Conservation (phyloP, 1,139 yeast species). For the Pneumocystis sp. region DNA sequence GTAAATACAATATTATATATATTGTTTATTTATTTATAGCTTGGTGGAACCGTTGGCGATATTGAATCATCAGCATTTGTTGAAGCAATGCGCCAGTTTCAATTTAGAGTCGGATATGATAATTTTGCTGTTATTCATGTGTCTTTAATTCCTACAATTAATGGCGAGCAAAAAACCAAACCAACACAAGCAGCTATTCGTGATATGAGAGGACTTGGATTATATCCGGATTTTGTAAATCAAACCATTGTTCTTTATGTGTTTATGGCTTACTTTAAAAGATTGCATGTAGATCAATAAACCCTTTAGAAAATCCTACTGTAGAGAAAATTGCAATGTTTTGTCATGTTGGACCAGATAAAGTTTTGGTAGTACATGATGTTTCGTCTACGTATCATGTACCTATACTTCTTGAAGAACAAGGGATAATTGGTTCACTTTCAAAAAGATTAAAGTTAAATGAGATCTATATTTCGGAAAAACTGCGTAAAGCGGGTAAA, state of each 20-base stretch:
- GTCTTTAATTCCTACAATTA: constrained; percentile 90
- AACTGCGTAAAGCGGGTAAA: constrained; percentile 49
- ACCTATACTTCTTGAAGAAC: constrained; percentile 78
- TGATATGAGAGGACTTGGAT: constrained; percentile 87
- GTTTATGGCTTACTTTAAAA: background rate
- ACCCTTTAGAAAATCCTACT: constrained; percentile 64
- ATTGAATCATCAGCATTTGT: constrained; percentile 98
- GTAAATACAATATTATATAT: background rate
- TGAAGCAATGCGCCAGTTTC: constrained; percentile 97
- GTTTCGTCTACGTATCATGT: constrained; percentile 96
- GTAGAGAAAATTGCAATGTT: constrained; percentile 95
- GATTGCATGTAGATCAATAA: constrained; percentile 92
- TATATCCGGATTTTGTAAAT: constrained; percentile 64
- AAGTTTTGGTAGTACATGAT: constrained; percentile 93
- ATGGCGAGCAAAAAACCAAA: constrained; percentile 96
- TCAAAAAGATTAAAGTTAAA: constrained; percentile 50
- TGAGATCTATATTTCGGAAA: constrained; percentile 36
- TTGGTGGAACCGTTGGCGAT: constrained; percentile 99
- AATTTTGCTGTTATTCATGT: constrained; percentile 94
- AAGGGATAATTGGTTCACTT: constrained; percentile 66
- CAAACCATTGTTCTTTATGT: background rate
- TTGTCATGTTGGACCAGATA: constrained; percentile 96
- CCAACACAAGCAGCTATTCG: constrained; percentile 99
- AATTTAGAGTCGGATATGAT: constrained; percentile 86
- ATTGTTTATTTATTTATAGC: constrained; percentile 24